Base-by-base conservation (phyloP, 2,329 filamentous ascomycete genomes). In the Colletotrichum abscissum region DNA sequence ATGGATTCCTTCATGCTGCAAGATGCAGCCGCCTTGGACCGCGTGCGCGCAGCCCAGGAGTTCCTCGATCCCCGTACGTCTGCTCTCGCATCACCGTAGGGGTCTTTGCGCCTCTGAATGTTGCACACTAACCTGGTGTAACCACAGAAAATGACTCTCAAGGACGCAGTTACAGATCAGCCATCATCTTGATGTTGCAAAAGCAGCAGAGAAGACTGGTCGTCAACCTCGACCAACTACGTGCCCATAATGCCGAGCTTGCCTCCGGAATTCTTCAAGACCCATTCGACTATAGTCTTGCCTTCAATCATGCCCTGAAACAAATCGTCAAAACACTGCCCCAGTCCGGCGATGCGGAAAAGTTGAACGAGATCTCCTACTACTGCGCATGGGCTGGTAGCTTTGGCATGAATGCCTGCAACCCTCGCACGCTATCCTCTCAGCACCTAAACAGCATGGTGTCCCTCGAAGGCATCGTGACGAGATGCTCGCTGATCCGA, bases 361-460 rank as follows among this genome's bases (percentile, higher is more conserved):
- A 91, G 1, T 89, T 91, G 56, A 91, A 93, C 35, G 95, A 98
- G 81, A 91, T 92, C 55, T 88, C 94, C 78, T 99, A 98, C 85
- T 98, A 99, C 82, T 98, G 97, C 80, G 97, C 97, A n/a, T 98
- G 94, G 86, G 91, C 96, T 68, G 97, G 97, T 76, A 98, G 95
- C 81, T 99, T 99, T 81, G 97, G 97, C 76, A 92, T 98, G 81
- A 97, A 94, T 81, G 90, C 95, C 14, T 98, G 95, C 88, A 99
- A 98, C 80, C 97, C 97, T 54, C 91, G 97, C 77, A 98, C 97
- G 0, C 86, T 99, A 35, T 94, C 94, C 63, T 98, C 96, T 2
- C 89, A 91, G 54, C 94, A 97, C 79, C 89, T 99, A 69, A 99
- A 99, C 83, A 92, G 94, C 80, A 98, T 99, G 95, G 94, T 99